Percentiles rank a stretch among this genome's conserved stretches.
Evolutionary conservation across 352 stramenopile genomes (phyloP).

Genomic region (Phytopythium vexans): DNA sequence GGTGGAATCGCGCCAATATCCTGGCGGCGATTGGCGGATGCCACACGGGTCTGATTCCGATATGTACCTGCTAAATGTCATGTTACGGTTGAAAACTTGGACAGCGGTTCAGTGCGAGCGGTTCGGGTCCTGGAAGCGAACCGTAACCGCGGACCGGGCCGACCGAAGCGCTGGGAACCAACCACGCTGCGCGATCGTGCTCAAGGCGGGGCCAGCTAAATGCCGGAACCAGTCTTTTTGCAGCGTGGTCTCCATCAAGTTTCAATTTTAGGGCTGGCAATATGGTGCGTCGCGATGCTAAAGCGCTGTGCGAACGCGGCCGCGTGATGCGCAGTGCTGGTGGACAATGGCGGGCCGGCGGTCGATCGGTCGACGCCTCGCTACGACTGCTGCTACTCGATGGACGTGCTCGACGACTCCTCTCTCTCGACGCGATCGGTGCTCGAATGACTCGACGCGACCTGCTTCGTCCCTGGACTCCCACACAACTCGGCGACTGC

Average conservation of each 20-base stretch:
- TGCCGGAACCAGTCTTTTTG: conserved; percentile 63
- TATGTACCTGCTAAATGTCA: too few species aligned
- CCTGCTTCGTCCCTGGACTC: too few species aligned
- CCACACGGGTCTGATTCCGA: background rate
- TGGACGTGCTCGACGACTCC: too few species aligned
- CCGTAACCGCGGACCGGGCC: conserved; percentile 1
- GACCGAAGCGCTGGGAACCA: conserved; percentile 41
- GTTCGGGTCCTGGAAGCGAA: too few species aligned
- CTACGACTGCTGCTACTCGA: background rate
- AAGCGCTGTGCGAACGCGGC: too few species aligned
- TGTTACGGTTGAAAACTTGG: too few species aligned
- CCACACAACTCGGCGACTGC: too few species aligned
- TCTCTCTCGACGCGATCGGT: too few species aligned
- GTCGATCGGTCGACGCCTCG: background rate
- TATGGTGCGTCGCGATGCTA: conserved; percentile 60
- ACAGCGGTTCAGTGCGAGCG: background rate
- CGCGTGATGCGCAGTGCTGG: too few species aligned
- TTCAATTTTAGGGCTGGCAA: conserved; percentile 86
- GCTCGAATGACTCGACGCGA: too few species aligned
- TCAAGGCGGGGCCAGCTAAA: conserved; percentile 6
- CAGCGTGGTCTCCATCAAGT: conserved; percentile 78
- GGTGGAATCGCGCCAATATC: background rate
- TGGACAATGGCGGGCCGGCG: too few species aligned
- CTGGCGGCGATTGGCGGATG: conserved; percentile 15
- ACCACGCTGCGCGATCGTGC: conserved; percentile 34